Conservation (phyloP, 2,329 filamentous ascomycete genomes). For the Xylaria sp. region DNA sequence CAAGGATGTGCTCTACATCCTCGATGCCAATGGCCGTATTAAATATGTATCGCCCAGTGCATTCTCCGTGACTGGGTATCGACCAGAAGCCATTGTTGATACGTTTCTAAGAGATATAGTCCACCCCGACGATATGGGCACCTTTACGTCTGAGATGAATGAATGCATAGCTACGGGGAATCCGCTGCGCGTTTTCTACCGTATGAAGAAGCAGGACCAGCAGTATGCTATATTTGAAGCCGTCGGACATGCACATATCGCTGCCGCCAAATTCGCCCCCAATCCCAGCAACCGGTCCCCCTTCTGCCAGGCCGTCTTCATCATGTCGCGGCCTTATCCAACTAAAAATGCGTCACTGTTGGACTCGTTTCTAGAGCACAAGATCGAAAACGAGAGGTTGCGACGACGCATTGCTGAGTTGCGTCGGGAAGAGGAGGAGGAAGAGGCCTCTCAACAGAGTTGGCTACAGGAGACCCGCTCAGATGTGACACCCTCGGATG, state of each 20-base stretch:
- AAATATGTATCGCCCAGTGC: constrained; percentile 87
- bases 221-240: constrained; percentile 85
- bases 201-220: constrained; percentile 79
- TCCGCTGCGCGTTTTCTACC: constrained; percentile 84
- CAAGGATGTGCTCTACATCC: constrained; percentile 86
- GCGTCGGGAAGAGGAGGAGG: constrained; percentile 85
- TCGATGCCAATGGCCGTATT: constrained; percentile 85
- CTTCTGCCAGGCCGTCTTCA: constrained; percentile 89
- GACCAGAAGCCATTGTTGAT: constrained; percentile 74
- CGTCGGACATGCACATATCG: constrained; percentile 91
- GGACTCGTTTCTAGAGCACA: constrained; percentile 95
- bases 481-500: constrained; percentile 63
- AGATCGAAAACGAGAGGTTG: constrained; percentile 92
- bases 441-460: constrained; percentile 73
- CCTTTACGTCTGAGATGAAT: constrained; percentile 89
- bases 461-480: constrained; percentile 67
- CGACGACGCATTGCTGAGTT: constrained; percentile 86
- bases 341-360: constrained; percentile 86
- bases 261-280: constrained; percentile 71
- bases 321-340: constrained; percentile 91
- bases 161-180: constrained; percentile 87
- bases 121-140: constrained; percentile 83
- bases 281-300: constrained; percentile 72
- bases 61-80: constrained; percentile 78
- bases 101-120: constrained; percentile 83